phyloP scores from a whole-genome alignment of 768 basidiomycete species.

The Phylloporus sp. region DNA sequence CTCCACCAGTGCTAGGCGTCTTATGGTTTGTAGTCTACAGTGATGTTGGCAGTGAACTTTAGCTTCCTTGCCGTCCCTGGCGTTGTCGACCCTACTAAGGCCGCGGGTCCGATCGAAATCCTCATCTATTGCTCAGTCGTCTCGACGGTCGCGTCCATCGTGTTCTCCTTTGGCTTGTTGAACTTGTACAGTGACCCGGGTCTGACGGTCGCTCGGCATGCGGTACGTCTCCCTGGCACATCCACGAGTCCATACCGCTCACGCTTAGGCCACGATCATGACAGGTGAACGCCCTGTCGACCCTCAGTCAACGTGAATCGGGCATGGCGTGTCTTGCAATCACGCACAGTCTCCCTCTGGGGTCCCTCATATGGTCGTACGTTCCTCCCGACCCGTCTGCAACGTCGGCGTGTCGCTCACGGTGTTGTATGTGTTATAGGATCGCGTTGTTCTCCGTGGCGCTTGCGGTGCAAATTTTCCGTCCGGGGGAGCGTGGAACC shows the following conservation, averaged over 20 bases:
- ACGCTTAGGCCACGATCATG: not conserved
- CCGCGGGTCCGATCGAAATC: not conserved
- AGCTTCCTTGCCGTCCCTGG: slow-evolving; percentile 14
- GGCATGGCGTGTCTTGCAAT: slow-evolving; percentile 11
- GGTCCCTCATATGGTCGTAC: slow-evolving; percentile 15
- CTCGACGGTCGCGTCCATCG: slow-evolving; percentile 8
- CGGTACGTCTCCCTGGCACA: slow-evolving; percentile 2
- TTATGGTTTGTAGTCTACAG: slow-evolving; percentile 9
- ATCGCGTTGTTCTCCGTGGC: slow-evolving; percentile 8
- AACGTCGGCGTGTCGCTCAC: too few species aligned
- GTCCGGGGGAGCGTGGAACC: not conserved
- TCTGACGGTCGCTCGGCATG: not conserved
- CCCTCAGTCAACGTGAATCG: not conserved
- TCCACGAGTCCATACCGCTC: too few species aligned
- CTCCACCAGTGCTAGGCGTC: not conserved
- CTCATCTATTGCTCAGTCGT: slow-evolving; percentile 13
- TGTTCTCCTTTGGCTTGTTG: slow-evolving; percentile 8
- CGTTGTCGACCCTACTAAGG: not conserved
- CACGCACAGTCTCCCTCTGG: slow-evolving; percentile 13
- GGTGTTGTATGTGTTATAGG: not conserved
- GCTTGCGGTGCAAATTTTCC: slow-evolving; percentile 7
- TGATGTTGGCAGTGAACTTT: slow-evolving; percentile 16
- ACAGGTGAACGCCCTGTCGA: slow-evolving; percentile 5
- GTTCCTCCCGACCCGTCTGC: not conserved
- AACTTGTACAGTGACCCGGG: slow-evolving; percentile 11